Base-by-base conservation (phyloP, 2,329 filamentous ascomycete genomes). In the Scleromitrula shiraiana region DNA sequence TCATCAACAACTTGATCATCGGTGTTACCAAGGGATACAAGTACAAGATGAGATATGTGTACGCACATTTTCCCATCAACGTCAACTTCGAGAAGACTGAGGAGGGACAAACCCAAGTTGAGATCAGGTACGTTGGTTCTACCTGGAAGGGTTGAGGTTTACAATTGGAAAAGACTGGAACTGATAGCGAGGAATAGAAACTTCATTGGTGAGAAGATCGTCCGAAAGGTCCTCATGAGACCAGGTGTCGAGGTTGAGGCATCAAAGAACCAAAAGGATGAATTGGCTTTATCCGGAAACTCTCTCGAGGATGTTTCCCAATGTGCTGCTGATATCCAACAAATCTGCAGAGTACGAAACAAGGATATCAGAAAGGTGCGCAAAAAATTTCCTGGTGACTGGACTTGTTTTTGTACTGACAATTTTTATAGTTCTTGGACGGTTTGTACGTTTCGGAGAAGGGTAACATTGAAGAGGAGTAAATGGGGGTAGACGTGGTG, bases 11-110 rank as follows among this genome's bases (percentile, higher is more conserved):
- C 85, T 72, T 98, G 76, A 87, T 98, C 74, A 83, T 90, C 66
- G 93, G 93, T 73, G 93, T 98, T 62, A 98, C 93, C 72, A 95
- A 91, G 80, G 93, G 93, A 64, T 98, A 85, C 88, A 94, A 94
- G 80, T 98, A 98, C 86, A 98, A 98, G 88, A 97, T 98, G 91
- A 88, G 94, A 68, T 98, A 98, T 79, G 93, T 98, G 75, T 98
- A 98, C 74, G 93, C 93, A 71, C 93, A 98, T 85, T 98, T 98
- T 71, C 93, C 93, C 75, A 98, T 98, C 88, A 98, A 98, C 82
- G 91, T 98, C 78, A 97, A 96, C 81, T 74, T 98, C 63, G 89
- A 95, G 67, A 90, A 96, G 85, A 91, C 91, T 82, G 71, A 73
- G 68, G 93, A 97, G 77, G 90, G 83, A 63, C 74, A 83, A 64